These are phyloP conservation scores for Populus trichocarpa DNA, from an alignment of 441 rosid species.

Conservation along the genomic window DNA sequence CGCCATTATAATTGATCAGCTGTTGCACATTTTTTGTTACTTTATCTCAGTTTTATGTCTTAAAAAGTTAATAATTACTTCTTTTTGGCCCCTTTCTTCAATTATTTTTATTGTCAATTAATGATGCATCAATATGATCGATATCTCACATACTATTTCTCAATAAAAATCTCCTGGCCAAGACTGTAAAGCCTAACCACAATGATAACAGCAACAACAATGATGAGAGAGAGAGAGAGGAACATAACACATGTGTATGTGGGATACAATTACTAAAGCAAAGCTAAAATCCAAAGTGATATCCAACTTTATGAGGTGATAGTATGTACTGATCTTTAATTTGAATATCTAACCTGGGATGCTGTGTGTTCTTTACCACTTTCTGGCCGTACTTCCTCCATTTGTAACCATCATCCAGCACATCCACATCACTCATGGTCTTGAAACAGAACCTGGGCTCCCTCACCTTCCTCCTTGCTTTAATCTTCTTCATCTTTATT, in stretches of 20 bases:
- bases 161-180: slow-evolving; percentile 26
- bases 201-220: slow-evolving; percentile 31
- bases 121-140: slow-evolving; percentile 19
- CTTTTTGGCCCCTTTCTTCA: slow-evolving; percentile 31
- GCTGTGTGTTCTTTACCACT: slow-evolving; percentile 96
- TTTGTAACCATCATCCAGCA: slow-evolving; percentile 92
- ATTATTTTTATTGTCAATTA: slow-evolving; percentile 7
- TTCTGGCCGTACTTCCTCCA: slow-evolving; percentile 99
- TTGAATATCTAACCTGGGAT: slow-evolving; percentile 65
- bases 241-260: slow-evolving; percentile 24
- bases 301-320: slow-evolving; percentile 6
- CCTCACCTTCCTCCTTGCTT: slow-evolving; percentile 83
- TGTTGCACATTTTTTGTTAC: slow-evolving; percentile 19
- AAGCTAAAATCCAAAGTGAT: slow-evolving; percentile 7
- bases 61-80: slow-evolving; percentile 39
- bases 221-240: slow-evolving; percentile 23
- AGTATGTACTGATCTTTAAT: background rate
- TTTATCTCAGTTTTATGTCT: slow-evolving; percentile 29
- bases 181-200: slow-evolving; percentile 28
- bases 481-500: slow-evolving; percentile 74
- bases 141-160: slow-evolving; percentile 3
- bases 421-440: slow-evolving; percentile 94
- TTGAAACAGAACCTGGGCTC: slow-evolving; percentile 98
- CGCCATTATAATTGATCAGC: slow-evolving; percentile 34
- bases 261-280: slow-evolving; percentile 19